Evolutionary conservation across 768 basidiomycete genomes (phyloP).

Genomic region (Baorangia bicolor): DNA sequence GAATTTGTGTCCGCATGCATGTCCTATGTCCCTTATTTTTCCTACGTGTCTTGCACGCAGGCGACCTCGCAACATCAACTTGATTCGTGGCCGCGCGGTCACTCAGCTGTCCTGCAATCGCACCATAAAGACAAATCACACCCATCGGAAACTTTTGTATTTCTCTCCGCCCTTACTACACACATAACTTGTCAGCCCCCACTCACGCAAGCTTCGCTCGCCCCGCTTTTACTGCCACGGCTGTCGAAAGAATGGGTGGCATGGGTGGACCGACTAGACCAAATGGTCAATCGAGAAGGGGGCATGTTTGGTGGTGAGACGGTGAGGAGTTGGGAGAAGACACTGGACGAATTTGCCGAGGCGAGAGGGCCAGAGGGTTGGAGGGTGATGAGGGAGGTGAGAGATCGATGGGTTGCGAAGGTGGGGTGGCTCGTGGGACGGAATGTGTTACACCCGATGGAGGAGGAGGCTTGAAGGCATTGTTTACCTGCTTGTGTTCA

Average conservation of each 20-base stretch:
- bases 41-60: conserved; percentile 44
- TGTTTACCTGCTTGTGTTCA: neutral
- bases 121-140: conserved; percentile 66
- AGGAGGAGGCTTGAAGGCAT: conserved; percentile 24
- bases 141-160: conserved; percentile 71
- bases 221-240: conserved; percentile 58
- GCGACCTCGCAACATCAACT: conserved; percentile 16
- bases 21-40: conserved; percentile 86
- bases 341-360: conserved; percentile 64
- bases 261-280: conserved; percentile 72
- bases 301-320: conserved; percentile 80
- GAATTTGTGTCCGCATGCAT: conserved; percentile 77
- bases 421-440: conserved; percentile 78
- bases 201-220: conserved; percentile 59
- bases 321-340: conserved; percentile 66
- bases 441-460: conserved; percentile 31
- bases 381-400: conserved; percentile 42
- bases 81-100: conserved; percentile 36
- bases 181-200: conserved; percentile 69
- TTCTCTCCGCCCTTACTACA: conserved; percentile 65
- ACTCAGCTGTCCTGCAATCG: conserved; percentile 45
- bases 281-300: conserved; percentile 65
- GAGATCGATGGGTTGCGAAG: conserved; percentile 68
- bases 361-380: conserved; percentile 44
- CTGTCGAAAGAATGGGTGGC: conserved; percentile 73